Percentiles rank a stretch among this genome's conserved stretches.
These are phyloP conservation scores for Pulveroboletus sp. DNA, from an alignment of 1,284 basidiomycete genomes.

Conservation along the genomic window DNA sequence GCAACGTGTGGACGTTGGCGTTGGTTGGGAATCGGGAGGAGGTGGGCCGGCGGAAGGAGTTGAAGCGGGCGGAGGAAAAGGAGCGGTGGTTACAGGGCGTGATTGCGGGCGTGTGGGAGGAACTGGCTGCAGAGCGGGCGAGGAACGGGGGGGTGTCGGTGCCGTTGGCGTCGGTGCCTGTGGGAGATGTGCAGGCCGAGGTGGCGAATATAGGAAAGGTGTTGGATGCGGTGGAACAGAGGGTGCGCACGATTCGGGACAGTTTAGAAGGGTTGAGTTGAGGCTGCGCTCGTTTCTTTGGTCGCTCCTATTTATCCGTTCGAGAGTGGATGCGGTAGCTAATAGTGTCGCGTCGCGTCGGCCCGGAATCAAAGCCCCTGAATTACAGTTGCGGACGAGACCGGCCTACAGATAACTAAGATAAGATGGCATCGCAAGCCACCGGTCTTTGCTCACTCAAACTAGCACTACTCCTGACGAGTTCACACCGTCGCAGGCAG, in stretches of 20 bases:
- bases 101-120: constrained; percentile 68
- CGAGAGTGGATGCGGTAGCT: no score
- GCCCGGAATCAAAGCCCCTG: background rate
- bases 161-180: constrained; percentile 19
- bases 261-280: constrained; percentile 28
- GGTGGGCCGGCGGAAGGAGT: constrained; percentile 54
- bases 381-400: background rate
- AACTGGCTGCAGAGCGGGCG: constrained; percentile 49
- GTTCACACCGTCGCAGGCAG: background rate
- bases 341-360: no score
- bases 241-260: constrained; percentile 49
- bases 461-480: background rate
- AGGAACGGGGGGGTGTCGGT: constrained; percentile 16
- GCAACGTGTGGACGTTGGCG: constrained; percentile 74
- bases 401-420: no score
- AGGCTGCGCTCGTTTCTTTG: background rate
- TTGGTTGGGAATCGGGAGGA: constrained; percentile 58
- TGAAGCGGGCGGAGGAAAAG: constrained; percentile 60
- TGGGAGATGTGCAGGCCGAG: constrained; percentile 49
- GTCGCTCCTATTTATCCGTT: background rate
- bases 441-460: background rate
- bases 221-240: constrained; percentile 59
- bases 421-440: no score
- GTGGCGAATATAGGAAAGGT: constrained; percentile 49
- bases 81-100: constrained; percentile 74